These are phyloP conservation scores for Gentiana macrophylla DNA, from an alignment of 257 asterid species.

Conservation along the genomic window DNA sequence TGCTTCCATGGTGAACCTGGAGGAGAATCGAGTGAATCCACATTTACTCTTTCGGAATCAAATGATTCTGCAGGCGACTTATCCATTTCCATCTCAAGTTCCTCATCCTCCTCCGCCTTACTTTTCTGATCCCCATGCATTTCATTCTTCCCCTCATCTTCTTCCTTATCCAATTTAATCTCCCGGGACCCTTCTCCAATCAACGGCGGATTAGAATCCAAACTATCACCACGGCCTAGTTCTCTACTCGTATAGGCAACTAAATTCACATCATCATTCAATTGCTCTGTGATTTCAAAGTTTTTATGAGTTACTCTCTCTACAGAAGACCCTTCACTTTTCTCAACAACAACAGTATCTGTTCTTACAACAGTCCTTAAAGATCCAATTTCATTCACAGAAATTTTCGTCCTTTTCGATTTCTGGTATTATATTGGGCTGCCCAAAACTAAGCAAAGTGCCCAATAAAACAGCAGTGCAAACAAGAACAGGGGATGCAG, in stretches of 20 bases:
- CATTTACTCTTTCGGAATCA: constrained; percentile 66
- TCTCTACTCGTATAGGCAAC: constrained; percentile 14
- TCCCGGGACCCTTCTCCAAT: constrained; percentile 28
- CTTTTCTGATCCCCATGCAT: constrained; percentile 19
- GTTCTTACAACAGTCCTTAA: constrained; percentile 27
- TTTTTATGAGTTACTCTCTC: constrained; percentile 32
- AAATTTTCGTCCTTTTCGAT: constrained; percentile 52
- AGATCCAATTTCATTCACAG: constrained; percentile 25
- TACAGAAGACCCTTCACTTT: constrained; percentile 33
- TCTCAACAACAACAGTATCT: constrained; percentile 30
- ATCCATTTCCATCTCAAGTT: constrained; percentile 43
- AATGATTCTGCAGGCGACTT: constrained; percentile 57
- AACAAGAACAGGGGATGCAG: constrained; percentile 68
- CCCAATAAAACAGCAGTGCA: constrained; percentile 94
- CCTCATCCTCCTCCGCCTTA: constrained; percentile 19
- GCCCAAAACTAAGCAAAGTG: constrained; percentile 72
- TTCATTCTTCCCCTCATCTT: constrained; percentile 16
- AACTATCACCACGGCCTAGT: constrained; percentile 17
- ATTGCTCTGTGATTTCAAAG: constrained; percentile 17
- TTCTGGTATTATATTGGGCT: constrained; percentile 59
- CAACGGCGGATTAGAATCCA: constrained; percentile 28
- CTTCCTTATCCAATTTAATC: constrained; percentile 24
- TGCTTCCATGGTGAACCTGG: constrained; percentile 33
- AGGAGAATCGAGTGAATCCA: constrained; percentile 39
- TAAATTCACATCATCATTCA: constrained; percentile 10